Conservation (phyloP, 2,329 filamentous ascomycete species). For the Leptographium procerum region DNA sequence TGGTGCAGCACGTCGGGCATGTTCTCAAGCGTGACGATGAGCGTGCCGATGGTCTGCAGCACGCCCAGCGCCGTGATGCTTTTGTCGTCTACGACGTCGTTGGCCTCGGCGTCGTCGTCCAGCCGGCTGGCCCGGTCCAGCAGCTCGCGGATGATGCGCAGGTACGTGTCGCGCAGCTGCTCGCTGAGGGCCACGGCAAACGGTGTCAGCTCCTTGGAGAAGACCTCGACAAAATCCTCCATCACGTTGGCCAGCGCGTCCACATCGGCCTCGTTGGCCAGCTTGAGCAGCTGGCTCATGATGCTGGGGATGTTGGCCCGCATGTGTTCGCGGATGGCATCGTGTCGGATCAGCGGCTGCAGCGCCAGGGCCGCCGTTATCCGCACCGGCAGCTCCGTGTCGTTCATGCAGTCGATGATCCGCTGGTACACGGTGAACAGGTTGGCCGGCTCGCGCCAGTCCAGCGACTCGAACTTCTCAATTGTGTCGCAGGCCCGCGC, state of each 20-base stretch:
- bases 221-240: slow-evolving; percentile 99
- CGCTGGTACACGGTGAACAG: slow-evolving; percentile 93
- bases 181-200: slow-evolving; percentile 95
- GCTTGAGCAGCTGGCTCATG: slow-evolving; percentile 95
- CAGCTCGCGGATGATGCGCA: slow-evolving; percentile 84
- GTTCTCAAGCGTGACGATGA: slow-evolving; percentile 93
- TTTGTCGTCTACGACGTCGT: slow-evolving; percentile 94
- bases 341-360: slow-evolving; percentile 90
- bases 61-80: slow-evolving; percentile 95
- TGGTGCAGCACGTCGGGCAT: slow-evolving; percentile 91
- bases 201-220: slow-evolving; percentile 90
- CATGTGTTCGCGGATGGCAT: slow-evolving; percentile 89
- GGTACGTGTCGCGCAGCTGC: slow-evolving; percentile 89
- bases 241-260: slow-evolving; percentile 96
- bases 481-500: slow-evolving; percentile 93
- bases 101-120: slow-evolving; percentile 67
- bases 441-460: slow-evolving; percentile 95
- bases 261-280: slow-evolving; percentile 96
- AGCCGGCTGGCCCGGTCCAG: slow-evolving; percentile 76
- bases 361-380: slow-evolving; percentile 90
- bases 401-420: slow-evolving; percentile 93
- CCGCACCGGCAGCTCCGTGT: slow-evolving; percentile 82
- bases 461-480: slow-evolving; percentile 93
- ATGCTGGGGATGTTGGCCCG: slow-evolving; percentile 96
- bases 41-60: slow-evolving; percentile 90